Evolutionary conservation across 495 filamentous ascomycete genomes (phyloP), one percentile per base, ranked within the genome.

Genomic region (Aspergillus diversus): DNA sequence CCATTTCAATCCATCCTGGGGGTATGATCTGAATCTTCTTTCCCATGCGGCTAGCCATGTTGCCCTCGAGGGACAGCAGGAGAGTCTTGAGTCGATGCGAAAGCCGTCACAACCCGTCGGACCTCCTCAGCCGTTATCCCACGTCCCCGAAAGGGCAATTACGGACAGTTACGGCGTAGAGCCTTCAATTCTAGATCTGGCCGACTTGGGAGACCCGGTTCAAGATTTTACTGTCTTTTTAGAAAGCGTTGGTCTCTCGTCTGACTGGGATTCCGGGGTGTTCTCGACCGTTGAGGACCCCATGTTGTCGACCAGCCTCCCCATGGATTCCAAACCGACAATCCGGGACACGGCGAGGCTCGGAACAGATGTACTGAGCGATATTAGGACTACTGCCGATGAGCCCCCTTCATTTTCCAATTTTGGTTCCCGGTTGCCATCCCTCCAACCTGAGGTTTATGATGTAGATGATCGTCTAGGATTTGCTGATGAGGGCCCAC

Each of bases 391-490:
- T 9, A 63, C 69, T 3, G 70, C 73, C 5, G 79, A 81, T 55
- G 79, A 81, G 7, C 69, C 69, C 27, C 79, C 79, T 9, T 81
- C 87, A 2, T 81, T 86, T 17, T 89, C 86, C 9, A 84, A 87
- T 51, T 89, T 90, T 61, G 87, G 88, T 0, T 91, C 88, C 3
- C 80, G 89, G 46, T 81, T 90, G 48, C 87, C 87, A 1, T 91
- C 88, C 6, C 71, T 90, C 43, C 84, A 86, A 66, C 88, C 88
- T 17, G 87, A 90, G 57, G 78, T 79, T 27, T 81, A 86, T 59
- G 84, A 89, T 66, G 77, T 83, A 5, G 77, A 83, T 33, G 85
- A 87, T 35, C 77, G 79, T 15, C 73, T 79, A 50, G 78, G 77
- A 5, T 73, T 81, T 32, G 68, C 70, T 4, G 79, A 81, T 67